Evolutionary conservation across 2,329 filamentous ascomycete species (phyloP).

Genomic region (Arthroderma sp.): DNA sequence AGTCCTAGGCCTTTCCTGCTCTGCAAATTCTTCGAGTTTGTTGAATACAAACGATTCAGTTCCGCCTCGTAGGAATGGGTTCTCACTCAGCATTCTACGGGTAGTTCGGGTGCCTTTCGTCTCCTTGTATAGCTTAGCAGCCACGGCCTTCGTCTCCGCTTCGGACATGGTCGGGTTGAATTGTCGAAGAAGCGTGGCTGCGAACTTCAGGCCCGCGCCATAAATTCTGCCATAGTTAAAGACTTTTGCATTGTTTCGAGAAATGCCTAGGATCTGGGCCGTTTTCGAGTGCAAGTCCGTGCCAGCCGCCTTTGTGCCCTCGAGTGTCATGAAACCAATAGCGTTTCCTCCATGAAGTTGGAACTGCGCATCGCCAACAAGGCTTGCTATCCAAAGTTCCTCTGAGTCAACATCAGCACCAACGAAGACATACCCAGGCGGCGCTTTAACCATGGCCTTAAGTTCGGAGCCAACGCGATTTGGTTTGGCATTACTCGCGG

Average conservation of each 20-base stretch:
- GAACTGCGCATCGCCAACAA: conserved; percentile 90
- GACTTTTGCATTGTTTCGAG: conserved; percentile 86
- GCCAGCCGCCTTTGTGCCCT: conserved; percentile 85
- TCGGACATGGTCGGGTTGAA: conserved; percentile 84
- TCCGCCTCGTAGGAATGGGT: conserved; percentile 84
- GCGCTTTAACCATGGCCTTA: conserved; percentile 91
- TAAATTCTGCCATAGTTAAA: conserved; percentile 99
- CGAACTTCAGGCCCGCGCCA: conserved; percentile 91
- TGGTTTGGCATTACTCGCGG: conserved; percentile 89
- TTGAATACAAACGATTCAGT: conserved; percentile 99
- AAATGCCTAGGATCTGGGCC: conserved; percentile 82
- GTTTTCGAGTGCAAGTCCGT: conserved; percentile 93
- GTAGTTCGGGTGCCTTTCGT: conserved; percentile 85
- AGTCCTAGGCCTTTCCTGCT: conserved; percentile 80
- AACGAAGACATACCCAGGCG: conserved; percentile 82
- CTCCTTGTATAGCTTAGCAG: conserved; percentile 67
- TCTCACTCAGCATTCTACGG: conserved; percentile 57
- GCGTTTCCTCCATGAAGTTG: conserved; percentile 92
- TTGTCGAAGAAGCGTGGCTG: conserved; percentile 74
- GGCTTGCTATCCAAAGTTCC: conserved; percentile 94
- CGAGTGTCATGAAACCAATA: conserved; percentile 96
- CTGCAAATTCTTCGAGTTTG: conserved; percentile 91
- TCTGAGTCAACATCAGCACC: conserved; percentile 96
- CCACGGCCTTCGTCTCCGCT: conserved; percentile 60
- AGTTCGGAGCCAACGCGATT: conserved; percentile 94